Conservation (phyloP, 2,329 filamentous ascomycete genomes). For the Sclerotinia nivalis region DNA sequence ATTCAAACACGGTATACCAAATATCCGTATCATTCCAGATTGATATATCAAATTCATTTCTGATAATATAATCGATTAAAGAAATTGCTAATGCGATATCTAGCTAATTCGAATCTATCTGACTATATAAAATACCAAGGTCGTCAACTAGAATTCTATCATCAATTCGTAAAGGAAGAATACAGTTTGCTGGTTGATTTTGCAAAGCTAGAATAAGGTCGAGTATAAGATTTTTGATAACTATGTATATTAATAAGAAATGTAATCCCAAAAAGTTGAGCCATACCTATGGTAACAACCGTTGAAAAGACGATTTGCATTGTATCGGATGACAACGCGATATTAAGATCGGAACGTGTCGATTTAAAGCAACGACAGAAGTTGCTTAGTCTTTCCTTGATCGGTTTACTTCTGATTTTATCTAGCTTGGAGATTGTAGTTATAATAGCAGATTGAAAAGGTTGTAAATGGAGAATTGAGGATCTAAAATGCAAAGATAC, state of each 20-base stretch:
- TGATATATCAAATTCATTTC: slow-evolving; percentile 20
- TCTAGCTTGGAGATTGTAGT: slow-evolving; percentile 29
- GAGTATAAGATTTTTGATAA: too few relatives aligned
- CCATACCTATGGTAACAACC: neutral
- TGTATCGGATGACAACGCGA: slow-evolving; percentile 21
- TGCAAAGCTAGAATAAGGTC: too few relatives aligned
- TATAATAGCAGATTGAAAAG: slow-evolving; percentile 26
- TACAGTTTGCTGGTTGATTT: too few relatives aligned
- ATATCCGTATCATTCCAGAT: too few relatives aligned
- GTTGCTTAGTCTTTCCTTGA: slow-evolving; percentile 28
- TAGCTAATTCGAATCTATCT: too few relatives aligned
- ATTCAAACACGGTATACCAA: too few relatives aligned
- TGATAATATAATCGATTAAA: too few relatives aligned
- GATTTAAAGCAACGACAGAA: slow-evolving; percentile 31
- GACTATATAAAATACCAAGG: too few relatives aligned
- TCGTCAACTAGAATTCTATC: neutral
- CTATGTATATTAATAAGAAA: too few relatives aligned
- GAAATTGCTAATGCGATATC: too few relatives aligned
- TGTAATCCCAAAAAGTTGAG: slow-evolving; percentile 25
- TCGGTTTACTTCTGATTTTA: slow-evolving; percentile 28
- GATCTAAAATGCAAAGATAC: neutral
- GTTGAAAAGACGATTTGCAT: too few relatives aligned
- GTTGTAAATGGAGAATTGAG: slow-evolving; percentile 19
- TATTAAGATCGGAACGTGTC: slow-evolving; percentile 26
- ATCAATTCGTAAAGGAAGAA: too few relatives aligned